Evolutionary conservation across 2,329 filamentous ascomycete genomes (phyloP).

Genomic region (Fusarium sp.): DNA sequence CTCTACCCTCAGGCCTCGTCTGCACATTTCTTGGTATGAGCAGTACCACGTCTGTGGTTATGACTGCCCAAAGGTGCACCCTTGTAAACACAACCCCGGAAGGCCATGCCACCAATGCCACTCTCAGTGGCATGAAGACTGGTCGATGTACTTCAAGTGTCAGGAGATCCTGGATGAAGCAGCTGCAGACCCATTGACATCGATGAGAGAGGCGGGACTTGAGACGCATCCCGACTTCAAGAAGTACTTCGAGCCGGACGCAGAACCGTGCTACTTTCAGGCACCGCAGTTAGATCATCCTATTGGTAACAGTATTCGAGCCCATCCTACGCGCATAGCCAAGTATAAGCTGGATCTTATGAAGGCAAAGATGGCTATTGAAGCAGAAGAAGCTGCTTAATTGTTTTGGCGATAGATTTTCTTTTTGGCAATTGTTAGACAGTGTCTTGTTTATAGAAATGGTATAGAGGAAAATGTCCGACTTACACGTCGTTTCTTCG

Average conservation of each 20-base stretch:
- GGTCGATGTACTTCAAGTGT: slow-evolving; percentile 28
- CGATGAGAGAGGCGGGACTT: slow-evolving; percentile 1
- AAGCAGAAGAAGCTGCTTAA: background rate
- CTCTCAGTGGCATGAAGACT: slow-evolving; percentile 34
- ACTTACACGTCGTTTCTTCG: slow-evolving; percentile 29
- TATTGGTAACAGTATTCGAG: slow-evolving; percentile 26
- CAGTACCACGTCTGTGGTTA: slow-evolving; percentile 31
- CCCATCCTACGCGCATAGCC: slow-evolving; percentile 33
- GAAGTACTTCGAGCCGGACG: slow-evolving; percentile 6
- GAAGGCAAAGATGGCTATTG: background rate
- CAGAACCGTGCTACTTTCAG: background rate
- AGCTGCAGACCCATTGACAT: slow-evolving; percentile 9
- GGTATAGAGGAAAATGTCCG: slow-evolving; percentile 7
- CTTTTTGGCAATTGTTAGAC: slow-evolving; percentile 23
- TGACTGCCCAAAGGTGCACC: slow-evolving; percentile 39
- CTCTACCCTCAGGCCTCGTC: slow-evolving; percentile 20
- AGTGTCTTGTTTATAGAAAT: background rate
- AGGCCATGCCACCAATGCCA: slow-evolving; percentile 37
- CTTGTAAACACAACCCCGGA: slow-evolving; percentile 14
- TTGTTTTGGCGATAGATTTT: background rate
- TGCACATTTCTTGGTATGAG: slow-evolving; percentile 40
- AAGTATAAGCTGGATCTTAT: slow-evolving; percentile 22
- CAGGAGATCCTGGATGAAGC: slow-evolving; percentile 21
- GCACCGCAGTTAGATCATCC: slow-evolving; percentile 22
- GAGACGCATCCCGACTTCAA: slow-evolving; percentile 18